Evolutionary conservation across 192 early-diverging fungal species (phyloP), one percentile per base, ranked within the genome.

Genomic region (Umbelopsis sp.): DNA sequence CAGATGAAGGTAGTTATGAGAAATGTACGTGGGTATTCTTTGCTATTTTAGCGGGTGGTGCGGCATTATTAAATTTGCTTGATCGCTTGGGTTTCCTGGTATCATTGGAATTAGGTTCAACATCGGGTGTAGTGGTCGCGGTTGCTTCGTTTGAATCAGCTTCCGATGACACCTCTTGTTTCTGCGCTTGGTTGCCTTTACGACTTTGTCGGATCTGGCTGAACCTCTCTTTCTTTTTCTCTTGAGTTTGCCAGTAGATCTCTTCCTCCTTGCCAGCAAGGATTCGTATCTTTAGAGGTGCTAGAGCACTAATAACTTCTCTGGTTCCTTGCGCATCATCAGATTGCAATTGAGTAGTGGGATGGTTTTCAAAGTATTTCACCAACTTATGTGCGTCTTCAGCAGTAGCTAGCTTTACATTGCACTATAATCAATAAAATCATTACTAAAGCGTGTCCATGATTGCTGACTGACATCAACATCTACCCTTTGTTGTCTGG

Each of bases 221-320:
- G 26, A 29, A 62, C 14, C 56, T 9, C 4, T 34, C 56, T n/a
- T 34, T 22, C 26, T 62, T 62, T 12, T 20, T 17, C 56, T 62
- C 56, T 34, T 62, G 56, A n/a, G 26, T 29, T 62, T 62, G 8
- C 56, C 56, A 62, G 29, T 62, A 62, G 12, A 62, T 62, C 17
- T 62, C 56, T 31, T 62, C 56, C 14, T 62, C 56, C 56, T 62
- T 62, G 56, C 56, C 56, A 62, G 56, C 56, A 62, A 62, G 56
- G 17, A 34, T 62, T 31, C 56, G 56, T 31, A 34, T 3, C 26
- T 62, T 62, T 34, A 62, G 17, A 14, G 56, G 56, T 62, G 26
- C 31, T 32, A 62, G 4, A 4, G 31, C 56, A 34, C 25, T 22
- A 24, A 53, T 25, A 2, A 11, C 21, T 11, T 62, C 56, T 62